Conservation (phyloP, 306 rosid species). For the Gastrolobium villosum region DNA sequence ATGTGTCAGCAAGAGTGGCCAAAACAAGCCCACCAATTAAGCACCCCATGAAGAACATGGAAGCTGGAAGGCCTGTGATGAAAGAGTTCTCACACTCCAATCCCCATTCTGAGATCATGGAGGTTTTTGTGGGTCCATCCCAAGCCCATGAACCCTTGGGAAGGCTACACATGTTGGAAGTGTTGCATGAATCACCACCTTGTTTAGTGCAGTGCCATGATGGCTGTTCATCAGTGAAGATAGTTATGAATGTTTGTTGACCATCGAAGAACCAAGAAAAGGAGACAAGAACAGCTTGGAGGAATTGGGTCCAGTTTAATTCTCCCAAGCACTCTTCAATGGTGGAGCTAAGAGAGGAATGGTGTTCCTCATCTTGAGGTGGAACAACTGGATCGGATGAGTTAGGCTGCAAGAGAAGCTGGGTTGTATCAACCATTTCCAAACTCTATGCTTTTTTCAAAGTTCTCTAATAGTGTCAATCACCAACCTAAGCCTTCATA, state of each 20-base stretch:
- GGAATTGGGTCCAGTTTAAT: background rate
- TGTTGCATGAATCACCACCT: background rate
- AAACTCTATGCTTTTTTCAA: background rate
- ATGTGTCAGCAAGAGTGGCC: slow-evolving; percentile 25
- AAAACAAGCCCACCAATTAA: slow-evolving; percentile 30
- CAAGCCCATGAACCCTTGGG: slow-evolving; percentile 28
- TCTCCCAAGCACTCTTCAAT: slow-evolving; percentile 24
- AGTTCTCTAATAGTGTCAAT: background rate
- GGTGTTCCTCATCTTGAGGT: slow-evolving; percentile 4
- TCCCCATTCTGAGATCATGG: slow-evolving; percentile 30
- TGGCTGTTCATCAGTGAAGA: slow-evolving; percentile 38
- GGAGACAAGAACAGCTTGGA: slow-evolving; percentile 18
- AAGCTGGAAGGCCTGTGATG: slow-evolving; percentile 11
- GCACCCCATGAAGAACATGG: slow-evolving; percentile 13
- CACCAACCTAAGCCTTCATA: too few relatives aligned
- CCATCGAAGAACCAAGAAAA: slow-evolving; percentile 34
- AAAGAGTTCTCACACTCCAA: slow-evolving; percentile 1
- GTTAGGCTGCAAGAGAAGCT: background rate
- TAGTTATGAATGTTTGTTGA: slow-evolving; percentile 40
- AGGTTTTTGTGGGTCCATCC: slow-evolving; percentile 7
- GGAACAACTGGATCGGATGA: background rate
- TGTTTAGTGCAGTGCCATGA: slow-evolving; percentile 18
- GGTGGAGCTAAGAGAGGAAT: background rate
- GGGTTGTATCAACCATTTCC: background rate
- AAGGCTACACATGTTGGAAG: background rate